Conservation (phyloP, 1,284 basidiomycete species). For the Ceratobasidium sp. region DNA sequence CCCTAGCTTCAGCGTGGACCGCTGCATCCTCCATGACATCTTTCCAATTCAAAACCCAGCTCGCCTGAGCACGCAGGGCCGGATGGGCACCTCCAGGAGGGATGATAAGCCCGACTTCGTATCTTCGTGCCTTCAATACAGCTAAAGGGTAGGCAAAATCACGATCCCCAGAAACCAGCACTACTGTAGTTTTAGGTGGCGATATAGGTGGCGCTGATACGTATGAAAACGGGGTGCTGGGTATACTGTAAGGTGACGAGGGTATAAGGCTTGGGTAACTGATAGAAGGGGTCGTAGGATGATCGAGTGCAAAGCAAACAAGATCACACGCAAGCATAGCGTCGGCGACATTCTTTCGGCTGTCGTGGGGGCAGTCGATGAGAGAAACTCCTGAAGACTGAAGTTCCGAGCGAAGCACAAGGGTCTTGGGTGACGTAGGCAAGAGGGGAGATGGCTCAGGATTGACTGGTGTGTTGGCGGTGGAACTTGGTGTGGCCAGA, state of each 20-base stretch:
- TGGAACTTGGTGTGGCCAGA: conserved; percentile 38
- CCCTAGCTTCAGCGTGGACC: not conserved
- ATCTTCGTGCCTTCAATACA: conserved; percentile 33
- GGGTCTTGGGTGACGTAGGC: conserved; percentile 49
- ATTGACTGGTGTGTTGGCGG: not conserved
- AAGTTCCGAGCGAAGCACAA: conserved; percentile 59
- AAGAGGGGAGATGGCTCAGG: conserved; percentile 46
- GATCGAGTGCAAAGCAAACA: conserved; percentile 65
- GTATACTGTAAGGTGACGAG: conserved; percentile 33
- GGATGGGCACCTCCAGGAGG: conserved; percentile 45
- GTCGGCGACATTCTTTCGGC: conserved; percentile 61
- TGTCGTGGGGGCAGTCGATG: conserved; percentile 65
- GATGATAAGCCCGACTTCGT: conserved; percentile 41
- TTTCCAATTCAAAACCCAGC: conserved; percentile 35
- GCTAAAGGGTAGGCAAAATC: conserved; percentile 42
- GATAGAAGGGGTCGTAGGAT: conserved; percentile 51
- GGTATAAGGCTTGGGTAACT: conserved; percentile 15
- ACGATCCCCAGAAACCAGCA: conserved; percentile 43
- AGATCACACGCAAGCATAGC: conserved; percentile 66
- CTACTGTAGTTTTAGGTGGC: conserved; percentile 43
- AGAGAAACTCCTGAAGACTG: conserved; percentile 67
- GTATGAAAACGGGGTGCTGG: conserved; percentile 25
- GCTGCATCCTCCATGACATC: conserved; percentile 3
- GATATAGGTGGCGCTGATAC: not conserved
- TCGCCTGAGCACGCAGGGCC: conserved; percentile 30